Conservation (phyloP, 805 yeast species). For the Zygosaccharomyces lentus region DNA sequence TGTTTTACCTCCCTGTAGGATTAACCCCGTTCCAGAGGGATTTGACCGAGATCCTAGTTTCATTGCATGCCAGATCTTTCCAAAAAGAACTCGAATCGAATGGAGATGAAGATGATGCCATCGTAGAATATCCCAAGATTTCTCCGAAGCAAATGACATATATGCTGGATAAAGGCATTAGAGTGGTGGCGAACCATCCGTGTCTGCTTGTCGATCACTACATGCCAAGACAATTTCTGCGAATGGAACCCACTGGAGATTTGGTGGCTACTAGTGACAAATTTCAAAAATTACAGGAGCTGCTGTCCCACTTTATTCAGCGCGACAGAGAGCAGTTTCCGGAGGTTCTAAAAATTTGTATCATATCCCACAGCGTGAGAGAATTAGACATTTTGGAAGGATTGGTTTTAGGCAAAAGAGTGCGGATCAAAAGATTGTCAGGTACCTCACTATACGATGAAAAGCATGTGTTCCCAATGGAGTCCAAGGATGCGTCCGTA, state of each 20-base stretch:
- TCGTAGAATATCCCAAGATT: constrained; percentile 28
- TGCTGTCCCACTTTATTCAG: constrained; percentile 31
- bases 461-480: constrained; percentile 17
- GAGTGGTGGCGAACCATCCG: constrained; percentile 59
- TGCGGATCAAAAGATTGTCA: constrained; percentile 63
- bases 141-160: constrained; percentile 36
- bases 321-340: constrained; percentile 15
- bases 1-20: constrained; percentile 39
- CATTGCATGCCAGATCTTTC: constrained; percentile 40
- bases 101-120: constrained; percentile 1
- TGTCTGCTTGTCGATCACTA: constrained; percentile 71
- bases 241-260: constrained; percentile 60
- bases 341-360: constrained; percentile 27
- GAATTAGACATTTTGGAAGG: constrained; percentile 80
- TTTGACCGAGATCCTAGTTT: constrained; percentile 41
- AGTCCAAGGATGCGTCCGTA: neutral
- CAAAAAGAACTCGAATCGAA: constrained; percentile 17
- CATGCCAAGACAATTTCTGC: constrained; percentile 62
- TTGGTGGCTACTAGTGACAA: constrained; percentile 56
- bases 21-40: constrained; percentile 43
- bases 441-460: constrained; percentile 54
- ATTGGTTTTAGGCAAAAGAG: constrained; percentile 62
- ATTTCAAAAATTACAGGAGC: constrained; percentile 48
- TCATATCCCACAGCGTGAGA: constrained; percentile 58
- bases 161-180: constrained; percentile 38